These are phyloP conservation scores for Cymbidium sinense DNA, from an alignment of 106 monocot genomes.

Conservation along the genomic window DNA sequence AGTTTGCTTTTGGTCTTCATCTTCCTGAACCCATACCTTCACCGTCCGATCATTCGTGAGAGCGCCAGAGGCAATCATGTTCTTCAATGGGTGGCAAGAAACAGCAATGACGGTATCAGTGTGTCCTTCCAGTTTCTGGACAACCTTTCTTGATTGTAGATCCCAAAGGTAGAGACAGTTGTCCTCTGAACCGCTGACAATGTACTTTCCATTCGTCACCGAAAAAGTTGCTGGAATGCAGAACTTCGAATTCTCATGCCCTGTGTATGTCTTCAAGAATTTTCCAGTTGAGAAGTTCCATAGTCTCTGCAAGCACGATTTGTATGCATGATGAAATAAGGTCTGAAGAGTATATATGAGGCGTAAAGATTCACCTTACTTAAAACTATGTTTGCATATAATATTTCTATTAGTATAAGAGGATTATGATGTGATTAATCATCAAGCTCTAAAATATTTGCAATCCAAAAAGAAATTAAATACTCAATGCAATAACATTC, in stretches of 20 bases:
- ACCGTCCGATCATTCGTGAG: slow-evolving; percentile 48
- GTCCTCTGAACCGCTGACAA: slow-evolving; percentile 67
- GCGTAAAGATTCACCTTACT: no score
- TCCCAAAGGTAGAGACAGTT: slow-evolving; percentile 60
- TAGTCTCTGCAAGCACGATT: slow-evolving; percentile 38
- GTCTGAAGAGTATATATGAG: neutral
- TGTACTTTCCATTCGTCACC: slow-evolving; percentile 60
- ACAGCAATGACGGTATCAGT: slow-evolving; percentile 47
- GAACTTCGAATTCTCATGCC: slow-evolving; percentile 48
- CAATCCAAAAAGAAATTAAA: no score
- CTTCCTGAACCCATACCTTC: slow-evolving; percentile 49
- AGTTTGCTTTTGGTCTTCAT: neutral
- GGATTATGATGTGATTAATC: no score
- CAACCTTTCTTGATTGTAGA: slow-evolving; percentile 43
- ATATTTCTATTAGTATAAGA: no score
- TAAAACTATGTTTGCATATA: no score
- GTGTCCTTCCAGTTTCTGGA: slow-evolving; percentile 58
- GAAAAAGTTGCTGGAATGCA: slow-evolving; percentile 60
- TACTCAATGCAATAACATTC: no score
- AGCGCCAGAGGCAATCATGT: slow-evolving; percentile 57
- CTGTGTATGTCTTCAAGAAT: slow-evolving; percentile 49
- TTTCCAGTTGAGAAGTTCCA: slow-evolving; percentile 69
- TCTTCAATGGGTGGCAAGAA: slow-evolving; percentile 44
- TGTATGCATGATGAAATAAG: neutral
- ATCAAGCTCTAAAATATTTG: no score